A percentile compares a stretch with the other conserved stretches of the same genome.
Evolutionary conservation across 805 yeast genomes (phyloP).

Genomic region (Lipomyces yamanashiensis): DNA sequence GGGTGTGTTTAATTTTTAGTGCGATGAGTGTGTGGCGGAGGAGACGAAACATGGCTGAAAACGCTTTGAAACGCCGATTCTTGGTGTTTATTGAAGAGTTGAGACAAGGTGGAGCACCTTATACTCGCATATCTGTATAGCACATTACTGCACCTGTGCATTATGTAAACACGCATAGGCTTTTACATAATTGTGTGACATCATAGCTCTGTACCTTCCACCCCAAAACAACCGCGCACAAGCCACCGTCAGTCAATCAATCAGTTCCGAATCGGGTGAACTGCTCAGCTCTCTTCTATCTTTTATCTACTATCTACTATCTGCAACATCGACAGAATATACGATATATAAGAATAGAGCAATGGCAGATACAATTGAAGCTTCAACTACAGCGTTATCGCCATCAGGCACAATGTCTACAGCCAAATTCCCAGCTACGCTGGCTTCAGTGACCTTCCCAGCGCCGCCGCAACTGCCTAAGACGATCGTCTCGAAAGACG

Average conservation of each 20-base stretch:
- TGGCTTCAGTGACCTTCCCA: conserved; percentile 38
- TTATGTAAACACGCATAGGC: not conserved
- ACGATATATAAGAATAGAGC: not conserved
- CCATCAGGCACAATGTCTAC: conserved; percentile 33
- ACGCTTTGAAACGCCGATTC: not conserved
- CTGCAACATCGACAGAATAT: not conserved
- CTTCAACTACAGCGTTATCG: conserved; percentile 19
- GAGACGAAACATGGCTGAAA: not conserved
- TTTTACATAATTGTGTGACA: too few relatives aligned
- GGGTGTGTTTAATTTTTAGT: not conserved
- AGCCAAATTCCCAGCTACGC: conserved; percentile 35
- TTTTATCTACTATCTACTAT: not conserved
- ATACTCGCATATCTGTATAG: not conserved
- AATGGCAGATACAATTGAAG: conserved; percentile 4
- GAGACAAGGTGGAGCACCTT: too few relatives aligned
- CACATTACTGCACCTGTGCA: not conserved
- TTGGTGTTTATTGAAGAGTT: too few relatives aligned
- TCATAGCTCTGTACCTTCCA: too few relatives aligned
- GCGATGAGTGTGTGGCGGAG: not conserved
- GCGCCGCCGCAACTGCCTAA: conserved; percentile 60
- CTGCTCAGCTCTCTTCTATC: too few relatives aligned
- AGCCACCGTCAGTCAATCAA: not conserved
- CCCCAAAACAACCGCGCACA: not conserved
- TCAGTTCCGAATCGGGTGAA: not conserved
- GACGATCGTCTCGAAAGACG: conserved; percentile 44